phyloP scores from a whole-genome alignment of 2,329 filamentous ascomycete genomes.

The Incumbomyces lentus region DNA sequence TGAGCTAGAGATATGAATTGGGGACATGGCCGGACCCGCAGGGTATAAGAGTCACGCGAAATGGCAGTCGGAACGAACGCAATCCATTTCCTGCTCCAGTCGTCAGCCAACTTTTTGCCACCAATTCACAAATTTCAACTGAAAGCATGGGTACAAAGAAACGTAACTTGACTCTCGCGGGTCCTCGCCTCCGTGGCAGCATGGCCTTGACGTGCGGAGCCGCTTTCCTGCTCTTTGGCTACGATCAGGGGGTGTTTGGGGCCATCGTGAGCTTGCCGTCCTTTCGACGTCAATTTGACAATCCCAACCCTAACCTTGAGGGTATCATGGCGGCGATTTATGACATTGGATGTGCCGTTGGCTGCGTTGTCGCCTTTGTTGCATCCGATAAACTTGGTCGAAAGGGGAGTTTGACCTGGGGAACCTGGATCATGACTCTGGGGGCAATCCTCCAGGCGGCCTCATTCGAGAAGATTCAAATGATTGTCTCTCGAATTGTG shows the following conservation, averaged over 20 bases:
- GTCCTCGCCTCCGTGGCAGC: too few species aligned
- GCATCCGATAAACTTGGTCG: conserved; percentile 37
- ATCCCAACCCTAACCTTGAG: conserved; percentile 34
- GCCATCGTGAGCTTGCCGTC: conserved; percentile 23
- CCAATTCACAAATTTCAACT: too few species aligned
- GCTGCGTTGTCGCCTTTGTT: conserved; percentile 10
- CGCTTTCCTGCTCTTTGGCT: conserved; percentile 41
- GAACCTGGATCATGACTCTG: conserved; percentile 32
- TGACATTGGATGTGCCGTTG: conserved; percentile 33
- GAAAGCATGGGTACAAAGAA: too few species aligned
- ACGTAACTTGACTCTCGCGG: too few species aligned
- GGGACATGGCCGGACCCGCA: too few species aligned
- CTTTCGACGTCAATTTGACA: conserved; percentile 22
- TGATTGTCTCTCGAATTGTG: conserved; percentile 38
- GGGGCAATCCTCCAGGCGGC: conserved; percentile 36
- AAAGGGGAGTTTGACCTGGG: conserved; percentile 31
- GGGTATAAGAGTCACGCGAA: too few species aligned
- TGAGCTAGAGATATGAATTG: too few species aligned
- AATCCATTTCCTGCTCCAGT: too few species aligned
- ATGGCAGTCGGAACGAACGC: too few species aligned
- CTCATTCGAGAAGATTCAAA: conserved; percentile 31
- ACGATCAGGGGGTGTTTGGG: conserved; percentile 28
- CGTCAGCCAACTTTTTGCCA: too few species aligned
- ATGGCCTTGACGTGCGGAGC: too few species aligned
- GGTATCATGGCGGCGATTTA: conserved; percentile 44